A percentile compares a stretch with the other conserved stretches of the same genome.
Conservation (phyloP, 192 early-diverging fungal species). For the Coemansia sp. region DNA sequence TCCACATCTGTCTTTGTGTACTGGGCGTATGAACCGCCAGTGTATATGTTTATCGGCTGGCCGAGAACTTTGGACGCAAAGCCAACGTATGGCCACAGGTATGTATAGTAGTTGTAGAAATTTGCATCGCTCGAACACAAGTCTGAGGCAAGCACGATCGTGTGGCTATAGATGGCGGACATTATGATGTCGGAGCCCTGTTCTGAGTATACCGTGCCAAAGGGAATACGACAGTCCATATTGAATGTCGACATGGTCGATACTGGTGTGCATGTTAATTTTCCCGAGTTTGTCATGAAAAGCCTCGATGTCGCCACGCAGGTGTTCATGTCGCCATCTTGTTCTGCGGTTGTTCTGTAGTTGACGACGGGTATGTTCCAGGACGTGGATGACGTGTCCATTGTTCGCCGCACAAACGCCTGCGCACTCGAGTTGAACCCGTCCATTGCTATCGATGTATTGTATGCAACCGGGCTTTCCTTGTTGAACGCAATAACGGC, state of each 20-base stretch:
- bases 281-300: background rate
- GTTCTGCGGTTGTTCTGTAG: background rate
- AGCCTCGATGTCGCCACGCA: background rate
- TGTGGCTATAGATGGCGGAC: constrained; percentile 33
- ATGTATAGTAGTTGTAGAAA: constrained; percentile 28
- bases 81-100: constrained; percentile 28
- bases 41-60: constrained; percentile 2
- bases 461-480: background rate
- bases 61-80: constrained; percentile 13
- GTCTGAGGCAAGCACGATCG: constrained; percentile 9
- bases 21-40: background rate
- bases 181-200: constrained; percentile 1
- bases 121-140: constrained; percentile 16
- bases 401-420: constrained; percentile 12
- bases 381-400: background rate
- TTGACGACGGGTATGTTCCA: constrained; percentile 19
- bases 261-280: constrained; percentile 13
- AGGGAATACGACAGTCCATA: constrained; percentile 30
- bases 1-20: background rate
- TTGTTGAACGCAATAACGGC: constrained; percentile 29
- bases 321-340: background rate
- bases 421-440: background rate
- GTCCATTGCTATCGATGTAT: constrained; percentile 10
- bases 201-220: constrained; percentile 22
- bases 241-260: constrained; percentile 3